Evolutionary conservation across 495 filamentous ascomycete genomes (phyloP), one percentile per base, ranked within the genome.

Genomic region (Niebla homalea): DNA sequence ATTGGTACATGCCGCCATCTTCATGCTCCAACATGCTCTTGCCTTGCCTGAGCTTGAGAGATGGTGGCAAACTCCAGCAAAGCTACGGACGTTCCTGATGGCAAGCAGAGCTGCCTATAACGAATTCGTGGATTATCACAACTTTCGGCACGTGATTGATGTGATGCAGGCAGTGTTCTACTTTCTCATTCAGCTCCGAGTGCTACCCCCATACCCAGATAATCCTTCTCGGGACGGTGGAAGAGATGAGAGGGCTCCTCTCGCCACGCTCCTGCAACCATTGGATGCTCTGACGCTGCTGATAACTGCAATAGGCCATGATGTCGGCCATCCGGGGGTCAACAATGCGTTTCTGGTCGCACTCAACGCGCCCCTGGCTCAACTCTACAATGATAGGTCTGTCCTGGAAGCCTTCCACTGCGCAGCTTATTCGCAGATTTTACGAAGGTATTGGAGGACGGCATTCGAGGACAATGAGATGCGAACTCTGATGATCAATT

Each of bases 351-450:
- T 98, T 61, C 70, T 98, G 8, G 80, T 95, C 21, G 87, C 85
- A 44, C 78, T 95, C 19, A 94, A 96, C 61, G 85, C 92, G 36
- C 93, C 92, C 12, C 72, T 98, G 16, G 92, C 92, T n/a, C 92
- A 97, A 62, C 71, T 97, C 14, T 98, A 98, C 67, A 98, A 97
- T 63, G 92, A 98, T 63, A 84, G 84, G 54, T 98, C 92, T 15
- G 92, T 98, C 20, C 76, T 98, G 23, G 92, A 98, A 67, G 90
- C 89, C 15, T 98, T 96, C 62, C 92, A 98, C 59, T 96, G 92
- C 61, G 93, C 92, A 14, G 92, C 93, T 3, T 98, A 89, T 61
- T 96, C 87, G 2, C 92, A 97, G 61, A 94, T 98, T 32, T 76
- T 98, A 32, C 84, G 89, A 42, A 82, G 89, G 32, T 79, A 96